Evolutionary conservation across 192 early-diverging fungal genomes (phyloP).

Genomic region (Gamsiella multidivaricata): DNA sequence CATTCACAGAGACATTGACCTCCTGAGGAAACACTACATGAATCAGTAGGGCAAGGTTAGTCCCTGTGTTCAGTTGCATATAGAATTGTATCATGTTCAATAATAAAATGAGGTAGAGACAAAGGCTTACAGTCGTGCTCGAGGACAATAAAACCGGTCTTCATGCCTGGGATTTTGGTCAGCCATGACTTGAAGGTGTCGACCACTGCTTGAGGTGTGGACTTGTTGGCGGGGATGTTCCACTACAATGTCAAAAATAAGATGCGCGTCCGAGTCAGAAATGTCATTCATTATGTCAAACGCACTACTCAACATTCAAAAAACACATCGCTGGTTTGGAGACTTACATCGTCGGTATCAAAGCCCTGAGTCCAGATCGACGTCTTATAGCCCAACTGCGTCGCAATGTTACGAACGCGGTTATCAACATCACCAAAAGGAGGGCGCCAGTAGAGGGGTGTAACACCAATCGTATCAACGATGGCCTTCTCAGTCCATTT

Average conservation of each 20-base stretch:
- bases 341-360: slow-evolving; percentile 63
- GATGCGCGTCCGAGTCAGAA: not conserved
- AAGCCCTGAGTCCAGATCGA: slow-evolving; percentile 59
- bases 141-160: slow-evolving; percentile 58
- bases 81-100: too few relatives aligned
- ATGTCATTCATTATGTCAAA: not conserved
- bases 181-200: slow-evolving; percentile 53
- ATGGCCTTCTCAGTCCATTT: slow-evolving; percentile 73
- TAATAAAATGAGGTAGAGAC: not conserved
- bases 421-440: slow-evolving; percentile 58
- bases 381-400: slow-evolving; percentile 57
- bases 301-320: not conserved
- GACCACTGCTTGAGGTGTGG: slow-evolving; percentile 31
- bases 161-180: slow-evolving; percentile 48
- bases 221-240: slow-evolving; percentile 28
- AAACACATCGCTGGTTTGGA: not conserved
- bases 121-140: slow-evolving; percentile 61
- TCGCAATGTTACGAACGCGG: slow-evolving; percentile 60
- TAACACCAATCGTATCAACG: slow-evolving; percentile 59
- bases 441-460: slow-evolving; percentile 61
- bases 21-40: slow-evolving; percentile 56
- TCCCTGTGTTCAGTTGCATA: too few relatives aligned
- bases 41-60: too few relatives aligned
- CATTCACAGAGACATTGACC: slow-evolving; percentile 57
- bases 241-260: slow-evolving; percentile 3